Evolutionary conservation across 2,329 filamentous ascomycete genomes (phyloP).

Genomic region (Calonectria crousiana): DNA sequence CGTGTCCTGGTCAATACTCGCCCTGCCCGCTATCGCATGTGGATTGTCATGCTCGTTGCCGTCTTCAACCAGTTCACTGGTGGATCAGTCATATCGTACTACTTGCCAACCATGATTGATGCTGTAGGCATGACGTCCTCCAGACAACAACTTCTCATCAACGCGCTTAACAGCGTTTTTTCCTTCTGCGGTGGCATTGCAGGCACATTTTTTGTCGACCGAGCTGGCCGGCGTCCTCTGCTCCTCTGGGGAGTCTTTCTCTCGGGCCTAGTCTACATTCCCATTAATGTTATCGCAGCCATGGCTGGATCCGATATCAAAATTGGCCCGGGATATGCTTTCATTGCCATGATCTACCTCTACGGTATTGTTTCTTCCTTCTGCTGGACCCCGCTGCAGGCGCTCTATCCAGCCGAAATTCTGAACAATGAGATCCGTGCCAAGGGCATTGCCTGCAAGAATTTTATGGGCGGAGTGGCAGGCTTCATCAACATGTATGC

Average conservation of each 20-base stretch:
- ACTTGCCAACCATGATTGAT: background rate
- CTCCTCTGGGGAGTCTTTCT: slow-evolving; percentile 7
- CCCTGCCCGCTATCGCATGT: slow-evolving; percentile 4
- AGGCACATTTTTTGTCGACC: slow-evolving; percentile 6
- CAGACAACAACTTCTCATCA: background rate
- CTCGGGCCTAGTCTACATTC: slow-evolving; percentile 1
- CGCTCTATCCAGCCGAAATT: slow-evolving; percentile 12
- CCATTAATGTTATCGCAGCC: slow-evolving; percentile 9
- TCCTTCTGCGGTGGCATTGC: slow-evolving; percentile 2
- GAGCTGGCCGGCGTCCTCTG: background rate
- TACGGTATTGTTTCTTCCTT: slow-evolving; percentile 13
- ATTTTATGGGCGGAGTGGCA: slow-evolving; percentile 3
- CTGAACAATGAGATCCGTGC: slow-evolving; percentile 11
- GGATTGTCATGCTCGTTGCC: slow-evolving; percentile 5
- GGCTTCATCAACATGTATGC: slow-evolving; percentile 21
- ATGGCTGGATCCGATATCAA: background rate
- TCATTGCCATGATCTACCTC: slow-evolving; percentile 16
- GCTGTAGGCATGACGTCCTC: slow-evolving; percentile 1
- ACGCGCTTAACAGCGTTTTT: background rate
- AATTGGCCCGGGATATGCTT: background rate
- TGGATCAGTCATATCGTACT: background rate
- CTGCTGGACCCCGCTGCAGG: slow-evolving; percentile 18
- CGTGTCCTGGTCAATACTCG: background rate
- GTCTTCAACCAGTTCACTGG: slow-evolving; percentile 16
- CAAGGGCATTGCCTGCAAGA: slow-evolving; percentile 16